phyloP scores from a whole-genome alignment of 169 alveolate genomes.

The Plasmodium reichenowi region DNA sequence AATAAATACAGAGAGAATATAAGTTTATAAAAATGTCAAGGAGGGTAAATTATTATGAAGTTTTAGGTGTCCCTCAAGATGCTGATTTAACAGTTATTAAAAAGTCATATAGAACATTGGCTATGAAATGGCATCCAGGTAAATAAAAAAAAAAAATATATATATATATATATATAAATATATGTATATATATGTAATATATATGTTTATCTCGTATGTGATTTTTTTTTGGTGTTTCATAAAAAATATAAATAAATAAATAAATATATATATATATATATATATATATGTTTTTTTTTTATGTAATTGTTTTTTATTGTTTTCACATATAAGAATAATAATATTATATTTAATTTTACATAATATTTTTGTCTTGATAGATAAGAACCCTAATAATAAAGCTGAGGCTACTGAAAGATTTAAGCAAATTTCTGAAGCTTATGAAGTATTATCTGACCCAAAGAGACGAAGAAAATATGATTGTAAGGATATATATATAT shows the following conservation, averaged over 20 bases:
- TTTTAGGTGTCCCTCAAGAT: constrained; percentile 83
- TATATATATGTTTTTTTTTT: too few relatives aligned
- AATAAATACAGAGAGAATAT: neutral
- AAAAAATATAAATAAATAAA: too few relatives aligned
- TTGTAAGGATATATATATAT: constrained; percentile 41
- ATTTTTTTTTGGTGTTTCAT: too few relatives aligned
- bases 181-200: neutral
- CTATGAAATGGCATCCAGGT: constrained; percentile 87
- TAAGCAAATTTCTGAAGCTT: constrained; percentile 83
- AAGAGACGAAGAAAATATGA: constrained; percentile 80
- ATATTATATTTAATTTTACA: neutral
- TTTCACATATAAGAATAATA: too few relatives aligned
- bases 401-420: constrained; percentile 83
- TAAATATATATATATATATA: too few relatives aligned
- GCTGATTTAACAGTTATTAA: constrained; percentile 78
- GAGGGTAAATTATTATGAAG: constrained; percentile 75
- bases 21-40: constrained; percentile 37
- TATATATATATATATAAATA: constrained; percentile 23
- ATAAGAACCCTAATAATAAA: constrained; percentile 78
- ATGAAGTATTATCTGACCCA: constrained; percentile 83
- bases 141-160: constrained; percentile 7
- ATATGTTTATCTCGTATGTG: neutral
- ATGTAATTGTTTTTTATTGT: too few relatives aligned
- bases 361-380: constrained; percentile 26
- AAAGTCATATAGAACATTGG: constrained; percentile 80